These are phyloP conservation scores for Entomortierella lignicola DNA, from an alignment of 192 early-diverging fungal species.

Conservation along the genomic window DNA sequence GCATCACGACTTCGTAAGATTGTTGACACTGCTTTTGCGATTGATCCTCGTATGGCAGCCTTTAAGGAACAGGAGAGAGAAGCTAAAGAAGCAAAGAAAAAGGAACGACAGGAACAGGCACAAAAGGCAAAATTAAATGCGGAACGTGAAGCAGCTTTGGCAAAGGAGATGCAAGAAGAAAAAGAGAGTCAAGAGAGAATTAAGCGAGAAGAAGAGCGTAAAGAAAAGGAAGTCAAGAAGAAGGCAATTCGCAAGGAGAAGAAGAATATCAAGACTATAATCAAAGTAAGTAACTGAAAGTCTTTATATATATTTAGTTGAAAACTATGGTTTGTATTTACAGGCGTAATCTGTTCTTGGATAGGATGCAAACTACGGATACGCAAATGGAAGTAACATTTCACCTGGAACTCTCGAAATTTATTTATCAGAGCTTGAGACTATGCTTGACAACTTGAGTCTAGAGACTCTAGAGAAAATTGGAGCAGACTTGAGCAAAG, in stretches of 20 bases:
- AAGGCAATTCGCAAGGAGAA: constrained; percentile 75
- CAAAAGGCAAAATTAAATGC: constrained; percentile 55
- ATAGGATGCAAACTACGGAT: constrained; percentile 59
- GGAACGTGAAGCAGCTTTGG: constrained; percentile 39
- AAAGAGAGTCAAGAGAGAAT: constrained; percentile 58
- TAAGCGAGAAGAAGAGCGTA: constrained; percentile 66
- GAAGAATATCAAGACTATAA: constrained; percentile 73
- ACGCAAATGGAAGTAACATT: constrained; percentile 23
- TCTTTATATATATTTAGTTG: too few species aligned
- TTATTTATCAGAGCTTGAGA: constrained; percentile 64
- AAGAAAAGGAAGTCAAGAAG: constrained; percentile 63
- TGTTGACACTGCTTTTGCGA: constrained; percentile 66
- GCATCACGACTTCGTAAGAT: constrained; percentile 70
- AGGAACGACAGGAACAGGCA: constrained; percentile 64
- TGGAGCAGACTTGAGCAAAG: constrained; percentile 33
- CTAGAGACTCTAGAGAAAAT: constrained; percentile 55
- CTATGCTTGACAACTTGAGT: constrained; percentile 63
- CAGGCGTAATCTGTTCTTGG: not conserved
- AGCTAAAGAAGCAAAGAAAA: constrained; percentile 76
- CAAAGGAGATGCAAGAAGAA: constrained; percentile 52
- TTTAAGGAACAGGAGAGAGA: constrained; percentile 78
- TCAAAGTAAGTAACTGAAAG: constrained; percentile 44
- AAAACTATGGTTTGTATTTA: too few species aligned
- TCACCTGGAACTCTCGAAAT: constrained; percentile 43
- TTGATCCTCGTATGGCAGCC: constrained; percentile 79